Conservation (phyloP, 169 alveolate genomes). For the Eimeria falciformis region DNA sequence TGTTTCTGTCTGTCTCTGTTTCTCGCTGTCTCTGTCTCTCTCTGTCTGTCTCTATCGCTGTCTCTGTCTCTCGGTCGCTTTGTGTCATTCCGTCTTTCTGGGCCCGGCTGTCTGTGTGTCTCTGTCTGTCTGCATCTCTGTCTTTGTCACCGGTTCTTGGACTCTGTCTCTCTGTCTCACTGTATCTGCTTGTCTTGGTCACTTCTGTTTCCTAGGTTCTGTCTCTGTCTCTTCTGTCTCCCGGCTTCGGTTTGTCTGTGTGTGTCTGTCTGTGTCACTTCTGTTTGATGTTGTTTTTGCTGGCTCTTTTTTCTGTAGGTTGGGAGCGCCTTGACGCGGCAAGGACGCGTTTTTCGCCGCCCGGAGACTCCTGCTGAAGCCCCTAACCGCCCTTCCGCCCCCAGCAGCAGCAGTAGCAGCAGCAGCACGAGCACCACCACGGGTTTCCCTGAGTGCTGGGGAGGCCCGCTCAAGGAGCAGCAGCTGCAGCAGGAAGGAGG, state of each 20-base stretch:
- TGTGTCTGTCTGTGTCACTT: background rate
- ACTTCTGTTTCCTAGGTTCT: background rate
- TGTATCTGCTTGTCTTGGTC: background rate
- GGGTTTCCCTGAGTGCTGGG: constrained; percentile 32
- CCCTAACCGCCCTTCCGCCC: constrained; percentile 1
- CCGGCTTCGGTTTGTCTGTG: background rate
- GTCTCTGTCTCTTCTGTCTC: background rate
- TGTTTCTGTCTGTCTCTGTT: background rate
- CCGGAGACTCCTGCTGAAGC: constrained; percentile 33
- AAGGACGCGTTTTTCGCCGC: constrained; percentile 66
- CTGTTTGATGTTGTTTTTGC: background rate
- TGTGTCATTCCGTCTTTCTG: background rate
- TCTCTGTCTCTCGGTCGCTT: background rate
- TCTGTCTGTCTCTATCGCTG: background rate
- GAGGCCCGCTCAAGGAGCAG: constrained; percentile 10
- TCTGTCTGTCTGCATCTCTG: background rate
- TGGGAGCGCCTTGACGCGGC: constrained; percentile 65
- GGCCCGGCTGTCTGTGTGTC: background rate
- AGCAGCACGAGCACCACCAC: constrained; percentile 10
- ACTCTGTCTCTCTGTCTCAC: background rate
- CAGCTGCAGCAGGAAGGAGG: constrained; percentile 41
- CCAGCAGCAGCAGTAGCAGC: constrained; percentile 7
- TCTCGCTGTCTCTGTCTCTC: background rate
- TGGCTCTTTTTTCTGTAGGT: background rate
- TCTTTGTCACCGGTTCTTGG: background rate